phyloP scores from a whole-genome alignment of 352 stramenopile species.

The Phytopythium litorale region DNA sequence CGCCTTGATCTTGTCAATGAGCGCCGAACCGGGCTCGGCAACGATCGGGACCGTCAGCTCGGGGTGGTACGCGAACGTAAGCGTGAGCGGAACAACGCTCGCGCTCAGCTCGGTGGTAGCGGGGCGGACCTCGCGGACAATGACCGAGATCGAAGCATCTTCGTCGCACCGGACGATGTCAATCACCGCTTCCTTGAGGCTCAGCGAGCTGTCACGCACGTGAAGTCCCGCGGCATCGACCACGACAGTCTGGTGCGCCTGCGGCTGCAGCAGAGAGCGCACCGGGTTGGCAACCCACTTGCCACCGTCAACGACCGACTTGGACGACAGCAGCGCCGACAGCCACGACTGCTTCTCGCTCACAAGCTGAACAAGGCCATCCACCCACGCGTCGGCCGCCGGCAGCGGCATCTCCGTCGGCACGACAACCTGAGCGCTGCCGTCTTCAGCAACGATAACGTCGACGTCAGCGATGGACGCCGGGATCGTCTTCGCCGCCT shows the following conservation, averaged over 20 bases:
- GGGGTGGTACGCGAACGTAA: slow-evolving; percentile 50
- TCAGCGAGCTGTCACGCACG: slow-evolving; percentile 37
- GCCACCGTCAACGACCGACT: slow-evolving; percentile 42
- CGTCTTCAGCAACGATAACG: slow-evolving; percentile 23
- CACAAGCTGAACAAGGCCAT: slow-evolving; percentile 25
- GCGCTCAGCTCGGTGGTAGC: slow-evolving; percentile 40
- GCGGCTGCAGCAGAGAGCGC: slow-evolving; percentile 41
- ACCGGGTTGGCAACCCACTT: slow-evolving; percentile 76
- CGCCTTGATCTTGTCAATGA: slow-evolving; percentile 55
- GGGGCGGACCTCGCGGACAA: slow-evolving; percentile 56
- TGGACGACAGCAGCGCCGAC: slow-evolving; percentile 41
- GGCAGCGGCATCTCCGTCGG: slow-evolving; percentile 21
- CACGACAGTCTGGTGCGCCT: slow-evolving; percentile 39
- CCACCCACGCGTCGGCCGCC: slow-evolving; percentile 36
- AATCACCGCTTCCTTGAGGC: slow-evolving; percentile 38
- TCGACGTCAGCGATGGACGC: slow-evolving; percentile 20
- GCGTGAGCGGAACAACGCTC: slow-evolving; percentile 42
- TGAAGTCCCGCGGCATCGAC: slow-evolving; percentile 25
- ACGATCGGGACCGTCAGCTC: slow-evolving; percentile 51
- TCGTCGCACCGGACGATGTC: slow-evolving; percentile 31
- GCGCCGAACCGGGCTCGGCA: slow-evolving; percentile 26
- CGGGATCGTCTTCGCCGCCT: slow-evolving; percentile 7
- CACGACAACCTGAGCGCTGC: slow-evolving; percentile 27
- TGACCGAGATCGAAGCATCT: slow-evolving; percentile 31
- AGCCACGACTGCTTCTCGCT: slow-evolving; percentile 46